Percentiles rank a stretch among this genome's conserved stretches.
Conservation (phyloP, 371 early-diverging fungal species). For the Amoeboaphelidium occidentale region DNA sequence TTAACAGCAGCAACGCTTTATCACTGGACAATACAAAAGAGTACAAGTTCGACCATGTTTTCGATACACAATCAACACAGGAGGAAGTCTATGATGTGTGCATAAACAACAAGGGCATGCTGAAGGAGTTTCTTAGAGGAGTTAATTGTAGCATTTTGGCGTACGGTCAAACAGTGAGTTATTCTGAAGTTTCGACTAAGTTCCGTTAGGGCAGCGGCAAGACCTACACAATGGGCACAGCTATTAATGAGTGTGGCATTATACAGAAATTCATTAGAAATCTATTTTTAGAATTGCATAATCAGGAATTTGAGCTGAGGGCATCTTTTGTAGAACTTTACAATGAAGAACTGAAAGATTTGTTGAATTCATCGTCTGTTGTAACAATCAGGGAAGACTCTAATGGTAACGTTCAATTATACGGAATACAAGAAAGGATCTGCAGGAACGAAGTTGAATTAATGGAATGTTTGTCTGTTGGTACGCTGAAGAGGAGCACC, state of each 20-base stretch:
- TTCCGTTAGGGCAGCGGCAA: conserved; percentile 91
- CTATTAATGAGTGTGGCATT: conserved; percentile 33
- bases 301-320: conserved; percentile 19
- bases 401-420: conserved; percentile 66
- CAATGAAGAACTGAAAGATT: conserved; percentile 87
- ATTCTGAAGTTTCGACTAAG: too few relatives aligned
- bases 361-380: conserved; percentile 23
- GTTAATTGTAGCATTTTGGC: conserved; percentile 26
- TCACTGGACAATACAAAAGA: neutral
- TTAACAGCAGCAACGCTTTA: neutral
- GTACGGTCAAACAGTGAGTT: conserved; percentile 15
- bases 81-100: conserved; percentile 38
- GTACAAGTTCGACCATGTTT: conserved; percentile 44
- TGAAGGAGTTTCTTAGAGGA: conserved; percentile 70
- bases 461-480: conserved; percentile 43
- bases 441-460: conserved; percentile 51
- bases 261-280: conserved; percentile 22
- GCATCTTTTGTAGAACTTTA: conserved; percentile 84
- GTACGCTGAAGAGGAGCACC: conserved; percentile 62
- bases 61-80: conserved; percentile 41
- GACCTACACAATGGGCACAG: conserved; percentile 96
- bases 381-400: conserved; percentile 66
- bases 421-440: conserved; percentile 58
- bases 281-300: conserved; percentile 2
- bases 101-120: conserved; percentile 35